Conservation (phyloP, 177 flowering plant genomes). For the Vitis hybrid region DNA sequence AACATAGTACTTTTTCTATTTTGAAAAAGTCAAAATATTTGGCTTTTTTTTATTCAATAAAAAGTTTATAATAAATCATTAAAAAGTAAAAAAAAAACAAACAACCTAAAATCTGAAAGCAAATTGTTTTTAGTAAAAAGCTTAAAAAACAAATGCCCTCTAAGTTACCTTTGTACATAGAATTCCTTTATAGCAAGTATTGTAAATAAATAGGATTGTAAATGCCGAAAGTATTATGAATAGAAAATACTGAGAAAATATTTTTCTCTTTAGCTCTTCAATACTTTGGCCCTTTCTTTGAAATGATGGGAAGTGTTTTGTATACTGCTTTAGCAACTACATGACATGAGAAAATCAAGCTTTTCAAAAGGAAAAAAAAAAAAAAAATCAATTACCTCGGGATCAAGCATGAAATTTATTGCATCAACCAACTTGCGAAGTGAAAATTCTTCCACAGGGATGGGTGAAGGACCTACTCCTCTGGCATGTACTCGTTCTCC, state of each 20-base stretch:
- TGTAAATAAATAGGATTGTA: too few relatives aligned
- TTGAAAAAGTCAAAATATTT: too few relatives aligned
- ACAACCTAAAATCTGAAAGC: too few relatives aligned
- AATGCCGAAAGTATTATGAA: neutral
- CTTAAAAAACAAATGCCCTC: too few relatives aligned
- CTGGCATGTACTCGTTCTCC: slow-evolving; percentile 91
- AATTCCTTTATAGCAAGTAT: too few relatives aligned
- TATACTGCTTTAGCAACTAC: neutral
- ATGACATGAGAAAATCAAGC: neutral
- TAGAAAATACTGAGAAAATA: neutral
- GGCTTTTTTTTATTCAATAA: too few relatives aligned
- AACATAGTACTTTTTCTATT: too few relatives aligned
- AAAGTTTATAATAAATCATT: too few relatives aligned
- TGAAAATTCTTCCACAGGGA: slow-evolving; percentile 86
- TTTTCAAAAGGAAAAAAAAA: neutral
- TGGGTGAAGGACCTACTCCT: slow-evolving; percentile 93
- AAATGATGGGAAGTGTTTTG: neutral
- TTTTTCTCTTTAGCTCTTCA: neutral
- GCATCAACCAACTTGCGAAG: slow-evolving; percentile 72
- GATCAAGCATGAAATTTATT: slow-evolving; percentile 77
- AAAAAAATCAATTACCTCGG: slow-evolving; percentile 47
- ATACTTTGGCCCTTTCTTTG: neutral
- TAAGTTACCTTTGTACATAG: too few relatives aligned
- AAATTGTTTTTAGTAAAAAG: too few relatives aligned
- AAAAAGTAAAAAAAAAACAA: too few relatives aligned